Conservation (phyloP, 371 early-diverging fungal species). For the Apophysomyces trapeziformis region DNA sequence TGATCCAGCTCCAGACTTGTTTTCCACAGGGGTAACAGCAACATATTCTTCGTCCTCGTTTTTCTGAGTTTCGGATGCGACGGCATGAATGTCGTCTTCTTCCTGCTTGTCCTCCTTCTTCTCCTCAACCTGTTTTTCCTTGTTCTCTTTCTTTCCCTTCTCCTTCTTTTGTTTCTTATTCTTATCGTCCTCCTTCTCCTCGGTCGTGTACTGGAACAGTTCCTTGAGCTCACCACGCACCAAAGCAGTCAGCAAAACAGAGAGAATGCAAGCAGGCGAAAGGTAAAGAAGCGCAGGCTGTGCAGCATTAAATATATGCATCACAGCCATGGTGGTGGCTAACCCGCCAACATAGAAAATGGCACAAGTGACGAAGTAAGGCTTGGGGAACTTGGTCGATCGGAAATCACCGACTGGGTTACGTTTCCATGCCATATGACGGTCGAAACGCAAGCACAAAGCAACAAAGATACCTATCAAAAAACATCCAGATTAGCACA, state of each 20-base stretch:
- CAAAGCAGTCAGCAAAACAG: constrained; percentile 80
- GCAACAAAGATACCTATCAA: constrained; percentile 86
- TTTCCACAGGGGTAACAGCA: constrained; percentile 21
- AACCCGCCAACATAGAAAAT: constrained; percentile 87
- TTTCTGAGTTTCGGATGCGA: not conserved
- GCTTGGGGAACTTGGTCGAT: constrained; percentile 73
- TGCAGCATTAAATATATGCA: constrained; percentile 97
- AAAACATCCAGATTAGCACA: too few relatives aligned
- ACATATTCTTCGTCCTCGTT: constrained; percentile 16
- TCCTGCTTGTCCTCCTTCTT: not conserved
- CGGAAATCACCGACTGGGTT: constrained; percentile 58
- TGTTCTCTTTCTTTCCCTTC: constrained; percentile 25
- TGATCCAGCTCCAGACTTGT: constrained; percentile 3
- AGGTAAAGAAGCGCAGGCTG: constrained; percentile 98
- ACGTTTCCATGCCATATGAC: constrained; percentile 61
- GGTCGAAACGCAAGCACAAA: constrained; percentile 89
- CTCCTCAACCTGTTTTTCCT: constrained; percentile 9
- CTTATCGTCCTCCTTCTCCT: constrained; percentile 60
- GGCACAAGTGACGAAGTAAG: constrained; percentile 86
- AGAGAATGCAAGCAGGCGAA: constrained; percentile 94
- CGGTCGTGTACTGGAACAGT: constrained; percentile 80
- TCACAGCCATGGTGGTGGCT: constrained; percentile 87
- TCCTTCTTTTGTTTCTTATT: constrained; percentile 32
- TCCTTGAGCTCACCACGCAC: constrained; percentile 82
- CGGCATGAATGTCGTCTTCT: not conserved